These are phyloP conservation scores for Exidia glandulosa DNA, from an alignment of 768 basidiomycete genomes.

Conservation along the genomic window DNA sequence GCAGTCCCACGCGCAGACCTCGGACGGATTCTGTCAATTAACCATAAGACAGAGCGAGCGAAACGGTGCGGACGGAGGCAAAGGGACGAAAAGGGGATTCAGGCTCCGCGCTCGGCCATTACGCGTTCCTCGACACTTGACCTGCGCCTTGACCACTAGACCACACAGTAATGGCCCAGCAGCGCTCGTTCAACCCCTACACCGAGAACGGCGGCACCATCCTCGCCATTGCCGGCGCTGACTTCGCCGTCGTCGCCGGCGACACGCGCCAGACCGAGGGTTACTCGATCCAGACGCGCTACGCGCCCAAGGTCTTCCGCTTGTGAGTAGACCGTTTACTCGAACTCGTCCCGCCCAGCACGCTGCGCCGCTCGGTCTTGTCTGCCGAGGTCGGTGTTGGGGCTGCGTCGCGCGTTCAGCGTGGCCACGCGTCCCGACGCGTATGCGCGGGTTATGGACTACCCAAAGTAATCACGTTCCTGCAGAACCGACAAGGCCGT, in stretches of 20 bases:
- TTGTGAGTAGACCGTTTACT: slow-evolving; percentile 44
- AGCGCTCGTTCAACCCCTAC: slow-evolving; percentile 68
- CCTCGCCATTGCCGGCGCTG: slow-evolving; percentile 86
- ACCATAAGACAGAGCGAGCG: too few species aligned
- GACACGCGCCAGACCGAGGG: slow-evolving; percentile 96
- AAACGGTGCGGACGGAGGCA: too few species aligned
- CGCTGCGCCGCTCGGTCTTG: neutral
- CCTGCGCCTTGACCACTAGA: neutral
- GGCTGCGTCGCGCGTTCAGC: slow-evolving; percentile 1
- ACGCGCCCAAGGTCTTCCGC: slow-evolving; percentile 90
- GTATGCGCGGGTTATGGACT: slow-evolving; percentile 2
- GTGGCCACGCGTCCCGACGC: too few species aligned
- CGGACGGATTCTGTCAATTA: too few species aligned
- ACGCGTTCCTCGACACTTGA: neutral
- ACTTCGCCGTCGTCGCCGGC: slow-evolving; percentile 90
- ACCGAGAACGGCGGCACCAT: slow-evolving; percentile 92
- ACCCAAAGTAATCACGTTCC: neutral
- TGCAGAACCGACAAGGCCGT: slow-evolving; percentile 83
- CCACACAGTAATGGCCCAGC: too few species aligned
- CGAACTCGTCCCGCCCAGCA: neutral
- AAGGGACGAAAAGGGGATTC: too few species aligned
- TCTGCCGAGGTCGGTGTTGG: neutral
- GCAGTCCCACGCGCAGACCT: too few species aligned
- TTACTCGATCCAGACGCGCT: slow-evolving; percentile 96
- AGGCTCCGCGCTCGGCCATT: neutral